These are phyloP conservation scores for Cordyceps farinosa DNA, from an alignment of 2,329 filamentous ascomycete species.

Conservation along the genomic window DNA sequence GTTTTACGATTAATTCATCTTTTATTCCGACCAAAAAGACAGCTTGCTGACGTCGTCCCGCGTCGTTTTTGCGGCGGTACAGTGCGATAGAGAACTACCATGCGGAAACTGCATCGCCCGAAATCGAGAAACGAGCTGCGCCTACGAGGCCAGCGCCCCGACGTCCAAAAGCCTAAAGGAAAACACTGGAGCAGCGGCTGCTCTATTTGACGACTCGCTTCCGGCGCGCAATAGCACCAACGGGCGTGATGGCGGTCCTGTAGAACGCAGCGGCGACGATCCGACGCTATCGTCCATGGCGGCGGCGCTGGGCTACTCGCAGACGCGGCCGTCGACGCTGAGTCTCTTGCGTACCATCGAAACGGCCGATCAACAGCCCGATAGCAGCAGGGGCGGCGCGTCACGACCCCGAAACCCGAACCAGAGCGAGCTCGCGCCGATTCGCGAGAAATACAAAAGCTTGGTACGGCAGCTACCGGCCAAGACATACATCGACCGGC, in stretches of 20 bases:
- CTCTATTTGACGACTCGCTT: not conserved
- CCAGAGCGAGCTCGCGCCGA: constrained; percentile 24
- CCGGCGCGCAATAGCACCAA: not conserved
- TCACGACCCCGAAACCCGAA: not conserved
- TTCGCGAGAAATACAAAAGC: constrained; percentile 56
- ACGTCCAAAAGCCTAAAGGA: constrained; percentile 25
- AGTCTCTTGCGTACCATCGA: constrained; percentile 55
- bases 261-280: constrained; percentile 9
- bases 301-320: constrained; percentile 53
- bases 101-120: constrained; percentile 58
- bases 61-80: not conserved
- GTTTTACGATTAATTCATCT: not conserved
- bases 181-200: no score
- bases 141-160: constrained; percentile 52
- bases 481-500: constrained; percentile 50
- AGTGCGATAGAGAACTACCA: constrained; percentile 58
- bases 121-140: constrained; percentile 53
- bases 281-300: constrained; percentile 41
- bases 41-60: not conserved
- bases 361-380: constrained; percentile 35
- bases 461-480: constrained; percentile 56
- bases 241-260: not conserved
- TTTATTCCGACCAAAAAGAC: not conserved
- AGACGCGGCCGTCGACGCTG: constrained; percentile 49
- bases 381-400: constrained; percentile 19